Conservation (phyloP, 2,329 filamentous ascomycete genomes). For the Sporothrix humicola region DNA sequence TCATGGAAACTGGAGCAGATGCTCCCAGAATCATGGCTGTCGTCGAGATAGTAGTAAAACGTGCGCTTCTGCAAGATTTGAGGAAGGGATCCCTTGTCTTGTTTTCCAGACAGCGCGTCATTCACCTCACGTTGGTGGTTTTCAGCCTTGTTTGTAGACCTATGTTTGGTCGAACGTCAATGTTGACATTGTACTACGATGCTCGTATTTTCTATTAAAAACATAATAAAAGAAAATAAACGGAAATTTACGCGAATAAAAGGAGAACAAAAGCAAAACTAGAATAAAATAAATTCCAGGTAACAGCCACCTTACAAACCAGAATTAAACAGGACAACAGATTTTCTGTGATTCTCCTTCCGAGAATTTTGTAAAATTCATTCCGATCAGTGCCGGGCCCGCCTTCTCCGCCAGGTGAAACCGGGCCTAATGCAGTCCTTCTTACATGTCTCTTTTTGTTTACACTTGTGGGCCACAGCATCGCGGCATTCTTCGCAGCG, state of each 20-base stretch:
- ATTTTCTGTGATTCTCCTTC: neutral
- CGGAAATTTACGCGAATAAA: neutral
- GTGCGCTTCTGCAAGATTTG: neutral
- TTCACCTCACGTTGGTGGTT: neutral
- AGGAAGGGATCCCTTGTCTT: neutral
- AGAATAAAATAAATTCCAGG: neutral
- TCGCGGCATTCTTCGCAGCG: no score
- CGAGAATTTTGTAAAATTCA: neutral
- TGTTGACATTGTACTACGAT: no score
- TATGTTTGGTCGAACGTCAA: neutral
- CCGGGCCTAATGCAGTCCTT: neutral
- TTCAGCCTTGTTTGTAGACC: neutral
- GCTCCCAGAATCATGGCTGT: neutral
- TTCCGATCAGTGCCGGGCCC: slow-evolving; percentile 5
- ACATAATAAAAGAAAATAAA: no score
- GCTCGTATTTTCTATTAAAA: no score
- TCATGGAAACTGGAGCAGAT: neutral
- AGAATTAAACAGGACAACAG: no score
- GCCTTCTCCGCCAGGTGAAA: slow-evolving; percentile 14
- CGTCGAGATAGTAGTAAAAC: neutral
- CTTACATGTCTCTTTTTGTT: neutral
- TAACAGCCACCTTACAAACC: no score
- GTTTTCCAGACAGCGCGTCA: neutral
- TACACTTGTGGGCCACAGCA: neutral
- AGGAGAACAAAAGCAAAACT: neutral